Evolutionary conservation across 805 yeast species (phyloP).

Genomic region (Ogataea siamensis): DNA sequence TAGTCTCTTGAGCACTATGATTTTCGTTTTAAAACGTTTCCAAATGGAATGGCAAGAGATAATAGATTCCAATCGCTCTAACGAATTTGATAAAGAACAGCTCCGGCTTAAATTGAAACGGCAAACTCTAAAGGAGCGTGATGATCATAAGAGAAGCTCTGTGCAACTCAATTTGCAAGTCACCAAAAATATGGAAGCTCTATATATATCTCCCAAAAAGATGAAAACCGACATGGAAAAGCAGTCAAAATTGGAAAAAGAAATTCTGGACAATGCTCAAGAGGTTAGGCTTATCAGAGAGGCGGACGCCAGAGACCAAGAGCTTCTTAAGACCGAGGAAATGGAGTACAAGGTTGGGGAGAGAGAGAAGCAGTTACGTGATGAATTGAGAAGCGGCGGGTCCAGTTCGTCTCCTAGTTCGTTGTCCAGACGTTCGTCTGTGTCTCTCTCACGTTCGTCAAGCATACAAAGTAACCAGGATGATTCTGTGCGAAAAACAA

Average conservation of each 20-base stretch:
- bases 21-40: constrained; percentile 37
- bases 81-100: constrained; percentile 38
- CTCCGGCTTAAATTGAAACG: constrained; percentile 26
- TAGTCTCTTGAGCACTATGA: constrained; percentile 30
- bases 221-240: constrained; percentile 25
- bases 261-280: constrained; percentile 25
- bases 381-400: constrained; percentile 19
- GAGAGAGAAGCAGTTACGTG: constrained; percentile 23
- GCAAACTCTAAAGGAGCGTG: constrained; percentile 23
- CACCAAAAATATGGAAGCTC: constrained; percentile 22
- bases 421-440: constrained; percentile 16
- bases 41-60: constrained; percentile 39
- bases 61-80: constrained; percentile 36
- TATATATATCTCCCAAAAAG: constrained; percentile 27
- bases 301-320: constrained; percentile 20
- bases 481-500: constrained; percentile 9
- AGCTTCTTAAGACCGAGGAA: constrained; percentile 14
- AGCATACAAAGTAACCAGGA: constrained; percentile 7
- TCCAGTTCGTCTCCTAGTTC: constrained; percentile 16
- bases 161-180: constrained; percentile 10
- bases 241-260: constrained; percentile 26
- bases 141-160: constrained; percentile 16
- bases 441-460: constrained; percentile 21
- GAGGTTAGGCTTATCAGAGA: constrained; percentile 26
- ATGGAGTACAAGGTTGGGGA: constrained; percentile 21